Conservation (phyloP, 1,284 basidiomycete genomes). For the Lentinula novae-zelandiae region DNA sequence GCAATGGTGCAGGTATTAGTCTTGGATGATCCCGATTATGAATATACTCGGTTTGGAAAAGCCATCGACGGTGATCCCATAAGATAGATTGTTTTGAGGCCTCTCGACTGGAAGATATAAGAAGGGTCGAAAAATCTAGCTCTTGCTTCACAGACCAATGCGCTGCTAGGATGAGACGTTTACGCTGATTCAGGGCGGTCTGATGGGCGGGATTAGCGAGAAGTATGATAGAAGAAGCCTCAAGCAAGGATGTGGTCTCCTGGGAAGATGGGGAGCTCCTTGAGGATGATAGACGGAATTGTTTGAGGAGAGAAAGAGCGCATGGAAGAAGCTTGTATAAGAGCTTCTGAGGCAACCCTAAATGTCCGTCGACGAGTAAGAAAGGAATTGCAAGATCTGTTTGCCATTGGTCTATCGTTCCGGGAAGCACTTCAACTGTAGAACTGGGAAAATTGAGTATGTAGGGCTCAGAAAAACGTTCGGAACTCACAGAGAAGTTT, state of each 20-base stretch:
- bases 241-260: slow-evolving; percentile 16
- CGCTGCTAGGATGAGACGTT: slow-evolving; percentile 39
- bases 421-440: slow-evolving; percentile 50
- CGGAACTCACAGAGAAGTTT: slow-evolving; percentile 4
- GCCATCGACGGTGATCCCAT: slow-evolving; percentile 68
- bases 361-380: slow-evolving; percentile 50
- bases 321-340: slow-evolving; percentile 48
- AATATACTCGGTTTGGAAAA: slow-evolving; percentile 30
- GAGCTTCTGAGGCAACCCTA: slow-evolving; percentile 61
- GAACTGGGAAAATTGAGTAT: slow-evolving; percentile 18
- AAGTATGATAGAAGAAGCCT: slow-evolving; percentile 44
- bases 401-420: slow-evolving; percentile 32
- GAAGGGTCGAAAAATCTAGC: slow-evolving; percentile 40
- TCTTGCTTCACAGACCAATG: slow-evolving; percentile 38
- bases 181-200: slow-evolving; percentile 58
- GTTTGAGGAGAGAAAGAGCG: slow-evolving; percentile 35
- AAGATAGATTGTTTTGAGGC: slow-evolving; percentile 59
- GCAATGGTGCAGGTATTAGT: slow-evolving; percentile 27
- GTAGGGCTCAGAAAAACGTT: neutral
- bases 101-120: slow-evolving; percentile 47
- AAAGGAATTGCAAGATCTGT: slow-evolving; percentile 39
- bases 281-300: slow-evolving; percentile 12
- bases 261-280: neutral
- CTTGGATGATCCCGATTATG: slow-evolving; percentile 20
- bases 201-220: slow-evolving; percentile 67